Conservation (phyloP, 2,329 filamentous ascomycete genomes). For the Aspergillus sp. region DNA sequence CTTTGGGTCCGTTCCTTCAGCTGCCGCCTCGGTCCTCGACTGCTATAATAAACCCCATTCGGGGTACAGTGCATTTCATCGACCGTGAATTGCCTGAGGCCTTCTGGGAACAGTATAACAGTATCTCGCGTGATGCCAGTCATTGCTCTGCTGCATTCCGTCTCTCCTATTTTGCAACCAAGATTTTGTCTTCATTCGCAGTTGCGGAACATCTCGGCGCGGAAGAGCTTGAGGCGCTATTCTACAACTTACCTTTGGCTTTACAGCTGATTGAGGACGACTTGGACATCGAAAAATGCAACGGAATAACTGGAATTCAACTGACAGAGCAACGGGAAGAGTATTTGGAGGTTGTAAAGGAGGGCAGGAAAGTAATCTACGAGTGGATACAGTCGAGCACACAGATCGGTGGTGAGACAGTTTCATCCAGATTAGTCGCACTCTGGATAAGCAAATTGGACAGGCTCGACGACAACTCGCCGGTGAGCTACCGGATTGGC, state of each 20-base stretch:
- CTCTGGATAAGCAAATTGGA: slow-evolving; percentile 33
- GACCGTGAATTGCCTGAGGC: slow-evolving; percentile 23
- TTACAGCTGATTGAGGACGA: slow-evolving; percentile 55
- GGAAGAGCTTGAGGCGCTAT: slow-evolving; percentile 33
- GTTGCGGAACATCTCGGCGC: slow-evolving; percentile 25
- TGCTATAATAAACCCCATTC: slow-evolving; percentile 65
- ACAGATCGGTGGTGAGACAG: slow-evolving; percentile 8
- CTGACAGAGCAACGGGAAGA: slow-evolving; percentile 46
- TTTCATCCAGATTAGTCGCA: slow-evolving; percentile 18
- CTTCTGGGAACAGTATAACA: slow-evolving; percentile 19
- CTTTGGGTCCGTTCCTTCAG: slow-evolving; percentile 49
- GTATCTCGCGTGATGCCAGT: slow-evolving; percentile 54
- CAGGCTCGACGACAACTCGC: slow-evolving; percentile 21
- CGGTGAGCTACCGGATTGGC: slow-evolving; percentile 33
- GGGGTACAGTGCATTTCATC: slow-evolving; percentile 63
- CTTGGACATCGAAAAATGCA: slow-evolving; percentile 49
- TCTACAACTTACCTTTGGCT: slow-evolving; percentile 48
- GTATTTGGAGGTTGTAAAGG: slow-evolving; percentile 46
- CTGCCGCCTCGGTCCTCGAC: slow-evolving; percentile 49
- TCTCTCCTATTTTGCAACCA: slow-evolving; percentile 64
- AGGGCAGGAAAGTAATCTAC: slow-evolving; percentile 44
- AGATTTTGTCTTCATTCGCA: slow-evolving; percentile 46
- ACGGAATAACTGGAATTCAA: slow-evolving; percentile 46
- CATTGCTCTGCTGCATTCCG: slow-evolving; percentile 68
- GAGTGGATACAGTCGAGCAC: slow-evolving; percentile 32